Evolutionary conservation across 495 filamentous ascomycete genomes (phyloP).

Genomic region (Bryoglossum gracile): DNA sequence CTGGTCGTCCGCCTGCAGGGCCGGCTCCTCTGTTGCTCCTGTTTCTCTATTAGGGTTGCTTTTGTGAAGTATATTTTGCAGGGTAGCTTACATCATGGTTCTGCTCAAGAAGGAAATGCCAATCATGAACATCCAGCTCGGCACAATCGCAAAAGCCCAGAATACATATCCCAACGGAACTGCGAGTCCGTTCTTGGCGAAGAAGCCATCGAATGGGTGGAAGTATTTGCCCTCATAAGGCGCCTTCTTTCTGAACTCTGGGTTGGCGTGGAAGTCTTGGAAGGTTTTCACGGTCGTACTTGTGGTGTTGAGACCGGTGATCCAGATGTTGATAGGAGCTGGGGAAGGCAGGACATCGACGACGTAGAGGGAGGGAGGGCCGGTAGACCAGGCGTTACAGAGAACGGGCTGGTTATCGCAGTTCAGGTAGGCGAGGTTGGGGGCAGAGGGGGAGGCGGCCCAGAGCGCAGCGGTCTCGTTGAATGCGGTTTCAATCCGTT

Average conservation of each 20-base stretch:
- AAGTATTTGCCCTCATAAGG: conserved; percentile 65
- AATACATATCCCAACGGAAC: conserved; percentile 65
- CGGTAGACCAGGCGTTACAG: conserved; percentile 74
- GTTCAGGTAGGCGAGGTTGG: conserved; percentile 65
- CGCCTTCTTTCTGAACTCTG: conserved; percentile 48
- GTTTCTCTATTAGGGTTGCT: conserved; percentile 3
- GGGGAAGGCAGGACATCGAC: conserved; percentile 51
- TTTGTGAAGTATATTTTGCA: background rate
- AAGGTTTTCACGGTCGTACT: conserved; percentile 55
- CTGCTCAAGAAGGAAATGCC: conserved; percentile 73
- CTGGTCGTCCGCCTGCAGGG: conserved; percentile 7
- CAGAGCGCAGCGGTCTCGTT: conserved; percentile 62
- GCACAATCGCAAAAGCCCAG: conserved; percentile 56
- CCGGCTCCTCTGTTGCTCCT: conserved; percentile 16
- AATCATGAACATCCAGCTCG: conserved; percentile 67
- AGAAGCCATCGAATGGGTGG: conserved; percentile 71
- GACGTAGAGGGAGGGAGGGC: conserved; percentile 64
- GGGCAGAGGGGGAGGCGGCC: conserved; percentile 55
- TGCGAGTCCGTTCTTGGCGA: conserved; percentile 57
- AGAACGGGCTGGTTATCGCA: conserved; percentile 75
- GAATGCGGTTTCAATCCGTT: conserved; percentile 39
- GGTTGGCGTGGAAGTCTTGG: conserved; percentile 54
- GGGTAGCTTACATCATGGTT: conserved; percentile 69
- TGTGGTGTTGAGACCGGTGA: conserved; percentile 57
- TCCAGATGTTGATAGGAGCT: conserved; percentile 53